A percentile compares a stretch with the other conserved stretches of the same genome.
Conservation (phyloP, 2,329 filamentous ascomycete genomes). For the Fusarium longipes region DNA sequence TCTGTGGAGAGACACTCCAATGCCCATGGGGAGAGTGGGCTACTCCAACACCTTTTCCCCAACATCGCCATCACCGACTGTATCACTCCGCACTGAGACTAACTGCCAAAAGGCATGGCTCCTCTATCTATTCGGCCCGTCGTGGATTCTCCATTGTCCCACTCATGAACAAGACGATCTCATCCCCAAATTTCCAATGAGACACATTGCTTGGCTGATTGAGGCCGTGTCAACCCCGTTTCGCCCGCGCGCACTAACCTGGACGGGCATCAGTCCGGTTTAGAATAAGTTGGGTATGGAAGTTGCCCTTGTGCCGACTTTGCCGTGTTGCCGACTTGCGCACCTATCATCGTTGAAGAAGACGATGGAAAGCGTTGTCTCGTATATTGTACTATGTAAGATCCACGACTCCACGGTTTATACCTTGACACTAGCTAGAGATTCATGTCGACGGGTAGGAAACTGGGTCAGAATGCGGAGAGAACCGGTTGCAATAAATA, state of each 20-base stretch:
- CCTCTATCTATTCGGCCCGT: constrained; percentile 20
- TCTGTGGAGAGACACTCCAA: constrained; percentile 8
- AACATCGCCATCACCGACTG: not conserved
- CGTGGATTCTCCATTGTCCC: not conserved
- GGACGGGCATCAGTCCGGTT: constrained; percentile 4
- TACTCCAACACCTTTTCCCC: constrained; percentile 21
- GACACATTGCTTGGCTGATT: not conserved
- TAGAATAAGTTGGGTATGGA: not conserved
- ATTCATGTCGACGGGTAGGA: constrained; percentile 5
- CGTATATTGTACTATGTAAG: not conserved
- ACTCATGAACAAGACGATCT: not conserved
- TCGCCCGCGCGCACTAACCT: constrained; percentile 3
- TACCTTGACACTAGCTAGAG: not conserved
- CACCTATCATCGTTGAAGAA: constrained; percentile 5
- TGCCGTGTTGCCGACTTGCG: constrained; percentile 18
- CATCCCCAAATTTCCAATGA: not conserved
- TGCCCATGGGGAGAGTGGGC: constrained; percentile 10
- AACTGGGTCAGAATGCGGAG: constrained; percentile 8
- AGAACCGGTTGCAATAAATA: constrained; percentile 8
- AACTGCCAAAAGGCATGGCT: not conserved
- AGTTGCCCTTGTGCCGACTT: constrained; percentile 2
- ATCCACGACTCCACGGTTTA: constrained; percentile 7
- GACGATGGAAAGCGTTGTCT: not conserved
- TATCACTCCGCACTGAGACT: constrained; percentile 1
- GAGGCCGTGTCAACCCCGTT: not conserved